These are phyloP conservation scores for Chytriomyces hyalinus DNA, from an alignment of 192 early-diverging fungal genomes.

Conservation along the genomic window DNA sequence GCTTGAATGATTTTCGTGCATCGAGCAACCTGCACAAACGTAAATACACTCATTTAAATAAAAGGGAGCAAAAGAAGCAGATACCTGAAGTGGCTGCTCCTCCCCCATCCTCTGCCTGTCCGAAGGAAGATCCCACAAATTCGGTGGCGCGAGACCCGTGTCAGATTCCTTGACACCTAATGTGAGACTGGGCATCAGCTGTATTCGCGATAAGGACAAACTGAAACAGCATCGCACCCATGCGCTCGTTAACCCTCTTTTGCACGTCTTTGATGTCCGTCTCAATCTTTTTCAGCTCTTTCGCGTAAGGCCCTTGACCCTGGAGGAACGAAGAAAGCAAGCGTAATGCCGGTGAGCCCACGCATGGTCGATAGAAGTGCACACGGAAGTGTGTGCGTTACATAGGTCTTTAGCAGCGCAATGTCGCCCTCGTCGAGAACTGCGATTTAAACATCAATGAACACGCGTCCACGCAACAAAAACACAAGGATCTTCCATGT, in stretches of 20 bases:
- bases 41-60: no score
- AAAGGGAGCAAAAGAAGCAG: no score
- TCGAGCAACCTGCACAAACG: constrained; percentile 75
- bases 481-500: not conserved
- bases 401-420: constrained; percentile 91
- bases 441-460: constrained; percentile 21
- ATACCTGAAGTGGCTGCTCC: constrained; percentile 88
- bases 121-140: constrained; percentile 98
- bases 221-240: constrained; percentile 62
- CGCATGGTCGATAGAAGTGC: not conserved
- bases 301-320: constrained; percentile 98
- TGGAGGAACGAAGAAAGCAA: constrained; percentile 35
- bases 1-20: constrained; percentile 99
- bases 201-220: no score
- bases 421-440: constrained; percentile 92
- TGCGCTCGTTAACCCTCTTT: constrained; percentile 98
- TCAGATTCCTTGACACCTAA: constrained; percentile 96
- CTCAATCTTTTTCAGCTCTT: constrained; percentile 92
- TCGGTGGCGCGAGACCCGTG: constrained; percentile 96
- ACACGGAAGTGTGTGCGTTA: constrained; percentile 40
- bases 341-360: not conserved
- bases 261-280: constrained; percentile 96
- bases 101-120: constrained; percentile 98
- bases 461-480: no score
- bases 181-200: not conserved